Evolutionary conservation across 257 asterid genomes (phyloP), one percentile per base, ranked within the genome.

Genomic region (Marsdenia floribunda): DNA sequence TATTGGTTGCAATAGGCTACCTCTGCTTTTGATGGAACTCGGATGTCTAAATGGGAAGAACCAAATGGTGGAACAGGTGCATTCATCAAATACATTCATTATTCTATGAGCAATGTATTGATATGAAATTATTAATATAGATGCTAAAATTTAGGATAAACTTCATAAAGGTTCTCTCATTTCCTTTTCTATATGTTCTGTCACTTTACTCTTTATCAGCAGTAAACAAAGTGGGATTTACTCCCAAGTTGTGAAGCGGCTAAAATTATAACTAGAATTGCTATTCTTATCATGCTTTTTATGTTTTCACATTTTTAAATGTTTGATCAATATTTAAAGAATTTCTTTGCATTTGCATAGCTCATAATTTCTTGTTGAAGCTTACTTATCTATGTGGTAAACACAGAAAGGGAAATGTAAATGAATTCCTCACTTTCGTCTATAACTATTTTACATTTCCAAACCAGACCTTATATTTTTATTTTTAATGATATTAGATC

Each of bases 41-140:
- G 97, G 71, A 76, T 94, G 93, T 94, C 98, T 76, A 91, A 94
- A 93, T 94, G 97, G 97, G 96, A 94, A 83, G 97, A 94, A 77
- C 98, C 98, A 78, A 90, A 89, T 87, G 97, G 98, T 72, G 94
- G 97, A 59, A 83, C 83, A 90, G 97, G 97, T 94, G 88, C 76
- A 24, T 37, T 54, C 76, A 80, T 66, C 57, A 77, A 29, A 67
- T 44, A 40, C 26, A 40, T 47, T 58, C 24, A 35, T 35, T 38
- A 6, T 44, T 5, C n/a, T 26, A 42, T 19, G 5, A 29, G 22
- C 26, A 42, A 19, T 53, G 16, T 55, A 26, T 40, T 42, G 42
- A 33, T 59, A 57, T n/a, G 55, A 26, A 60, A 47, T 35, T 42
- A 21, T 22, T 65, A 5, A 54, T 54, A 6, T 21, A 21, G 44